These are phyloP conservation scores for Eucommia ulmoides DNA, from an alignment of 257 asterid species.

Conservation along the genomic window DNA sequence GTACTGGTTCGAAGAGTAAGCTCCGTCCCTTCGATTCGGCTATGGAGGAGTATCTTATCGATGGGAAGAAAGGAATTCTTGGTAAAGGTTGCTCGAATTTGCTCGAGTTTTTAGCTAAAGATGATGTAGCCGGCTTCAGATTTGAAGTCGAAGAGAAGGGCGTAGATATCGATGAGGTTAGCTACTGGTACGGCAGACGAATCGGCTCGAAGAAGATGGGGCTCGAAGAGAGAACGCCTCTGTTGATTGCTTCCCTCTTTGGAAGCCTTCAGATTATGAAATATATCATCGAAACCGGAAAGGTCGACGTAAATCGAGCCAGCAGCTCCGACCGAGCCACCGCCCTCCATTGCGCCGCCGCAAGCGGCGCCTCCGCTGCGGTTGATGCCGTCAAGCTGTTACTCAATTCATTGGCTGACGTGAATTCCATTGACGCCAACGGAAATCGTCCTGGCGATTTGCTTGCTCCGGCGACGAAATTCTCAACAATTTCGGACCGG, in stretches of 20 bases:
- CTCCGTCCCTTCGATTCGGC: conserved; percentile 19
- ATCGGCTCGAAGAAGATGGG: conserved; percentile 67
- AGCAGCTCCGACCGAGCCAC: conserved; percentile 73
- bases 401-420: conserved; percentile 39
- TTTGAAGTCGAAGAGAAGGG: conserved; percentile 48
- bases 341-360: conserved; percentile 77
- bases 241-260: conserved; percentile 62
- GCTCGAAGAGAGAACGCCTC: conserved; percentile 58
- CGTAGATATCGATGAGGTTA: conserved; percentile 35
- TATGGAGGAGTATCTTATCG: conserved; percentile 38
- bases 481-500: conserved; percentile 24
- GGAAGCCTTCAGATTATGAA: conserved; percentile 57
- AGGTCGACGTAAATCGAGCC: conserved; percentile 55
- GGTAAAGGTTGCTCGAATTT: conserved; percentile 37
- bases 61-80: conserved; percentile 9
- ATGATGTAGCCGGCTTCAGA: conserved; percentile 46
- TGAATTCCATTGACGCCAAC: conserved; percentile 30
- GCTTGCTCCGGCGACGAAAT: conserved; percentile 32
- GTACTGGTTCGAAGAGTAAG: conserved; percentile 28
- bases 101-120: conserved; percentile 71
- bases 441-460: conserved; percentile 60
- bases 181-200: conserved; percentile 72
- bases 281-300: conserved; percentile 35
- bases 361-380: conserved; percentile 48
- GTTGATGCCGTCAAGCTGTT: conserved; percentile 44